A percentile compares a stretch with the other conserved stretches of the same genome.
phyloP scores from a whole-genome alignment of 1,284 basidiomycete genomes.

The Xanthoconium separans region DNA sequence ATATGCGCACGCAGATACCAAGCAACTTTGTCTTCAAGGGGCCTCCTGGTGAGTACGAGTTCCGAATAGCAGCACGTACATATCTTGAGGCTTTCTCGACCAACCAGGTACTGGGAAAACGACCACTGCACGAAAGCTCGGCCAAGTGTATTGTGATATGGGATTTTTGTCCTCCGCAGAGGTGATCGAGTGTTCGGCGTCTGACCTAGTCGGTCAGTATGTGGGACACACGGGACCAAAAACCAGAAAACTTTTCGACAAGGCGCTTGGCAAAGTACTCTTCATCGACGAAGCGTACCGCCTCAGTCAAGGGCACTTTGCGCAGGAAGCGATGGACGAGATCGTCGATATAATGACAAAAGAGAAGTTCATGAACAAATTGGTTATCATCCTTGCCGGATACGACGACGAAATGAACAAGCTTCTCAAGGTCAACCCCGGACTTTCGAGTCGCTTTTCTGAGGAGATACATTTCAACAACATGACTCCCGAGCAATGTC shows the following conservation, averaged over 20 bases:
- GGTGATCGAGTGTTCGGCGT: conserved; percentile 61
- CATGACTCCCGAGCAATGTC: conserved; percentile 46
- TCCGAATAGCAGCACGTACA: background rate
- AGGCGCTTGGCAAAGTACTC: conserved; percentile 59
- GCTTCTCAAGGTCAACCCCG: conserved; percentile 56
- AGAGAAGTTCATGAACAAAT: conserved; percentile 50
- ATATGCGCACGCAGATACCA: conserved; percentile 49
- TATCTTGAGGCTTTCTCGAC: background rate
- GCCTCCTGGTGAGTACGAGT: conserved; percentile 50
- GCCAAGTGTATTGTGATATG: conserved; percentile 60
- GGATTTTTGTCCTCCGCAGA: conserved; percentile 53
- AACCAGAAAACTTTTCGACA: conserved; percentile 53
- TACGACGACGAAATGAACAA: conserved; percentile 65
- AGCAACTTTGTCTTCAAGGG: conserved; percentile 70
- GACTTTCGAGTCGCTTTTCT: conserved; percentile 63
- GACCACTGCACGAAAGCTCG: conserved; percentile 41
- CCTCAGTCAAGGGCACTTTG: conserved; percentile 56
- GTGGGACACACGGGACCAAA: conserved; percentile 68
- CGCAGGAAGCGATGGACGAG: conserved; percentile 66
- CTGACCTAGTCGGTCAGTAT: conserved; percentile 63
- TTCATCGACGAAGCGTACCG: conserved; percentile 69
- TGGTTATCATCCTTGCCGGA: conserved; percentile 66
- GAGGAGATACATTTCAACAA: conserved; percentile 55
- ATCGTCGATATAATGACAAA: conserved; percentile 61
- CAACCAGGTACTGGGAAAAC: conserved; percentile 40